Base-by-base conservation (phyloP, 2,329 filamentous ascomycete species). In the Myriosclerotinia curreyana region DNA sequence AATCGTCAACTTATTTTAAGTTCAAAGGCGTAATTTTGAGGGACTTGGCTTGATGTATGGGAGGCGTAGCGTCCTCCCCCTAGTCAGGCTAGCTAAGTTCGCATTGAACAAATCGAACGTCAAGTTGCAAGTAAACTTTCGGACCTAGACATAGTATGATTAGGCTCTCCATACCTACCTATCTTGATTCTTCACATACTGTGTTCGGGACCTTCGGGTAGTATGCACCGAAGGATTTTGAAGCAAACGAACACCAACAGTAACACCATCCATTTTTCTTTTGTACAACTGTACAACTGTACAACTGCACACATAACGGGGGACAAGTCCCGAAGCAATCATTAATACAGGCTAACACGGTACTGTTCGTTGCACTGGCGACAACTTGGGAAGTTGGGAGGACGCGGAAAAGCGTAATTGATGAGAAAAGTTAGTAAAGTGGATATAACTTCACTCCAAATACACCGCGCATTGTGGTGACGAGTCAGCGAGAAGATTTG, bases 321-420 rank as follows among this genome's bases (percentile, higher is more conserved):
- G 40, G 40, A 25, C n/a, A 36, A 36, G 20, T 34, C 15, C 17
- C 20, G 6, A 36, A 25, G 28, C 42, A 48, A 25, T 25, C 42
- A 25, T 25, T 28, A 31, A 55, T 14, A 4, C 38, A 40, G 25
- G 38, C 38, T 28, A 55, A 55, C 8, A 44, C 52, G 15, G 34
- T 46, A 5, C 8, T 42, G 28, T 8, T 46, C 31, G n/a, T 38
- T 20, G 11, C 15, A 40, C n/a, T 38, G 46, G 46, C 40, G 36
- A 40, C 28, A 50, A 50, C 40, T 20, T 51, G 17, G 46, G 46
- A 31, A 51, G 48, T 48, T 12, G 34, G 11, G 15, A 22, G 48
- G 36, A 61, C 59, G 48, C 59, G 59, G 59, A 34, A 53, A 34
- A 53, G 59, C 59, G 59, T 53, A 61, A 61, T 61, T 52, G 36